Evolutionary conservation across 129 eudicot genomes (phyloP).

Genomic region (Flaveria bidentis): DNA sequence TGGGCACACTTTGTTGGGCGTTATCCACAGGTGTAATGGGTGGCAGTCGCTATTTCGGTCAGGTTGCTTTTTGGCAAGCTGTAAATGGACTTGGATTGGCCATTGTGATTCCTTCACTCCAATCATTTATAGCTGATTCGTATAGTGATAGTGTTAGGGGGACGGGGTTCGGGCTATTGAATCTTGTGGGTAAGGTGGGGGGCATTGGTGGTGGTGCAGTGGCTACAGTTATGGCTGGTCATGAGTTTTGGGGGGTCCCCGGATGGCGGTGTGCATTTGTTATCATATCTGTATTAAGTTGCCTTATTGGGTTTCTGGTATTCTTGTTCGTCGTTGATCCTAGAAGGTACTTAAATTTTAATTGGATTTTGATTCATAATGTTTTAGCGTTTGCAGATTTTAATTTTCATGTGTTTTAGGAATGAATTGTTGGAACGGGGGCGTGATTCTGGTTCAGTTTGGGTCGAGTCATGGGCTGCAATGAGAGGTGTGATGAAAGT

Average conservation of each 20-base stretch:
- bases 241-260: slow-evolving; percentile 74
- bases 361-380: not conserved
- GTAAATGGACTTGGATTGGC: slow-evolving; percentile 91
- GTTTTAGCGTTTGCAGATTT: not conserved
- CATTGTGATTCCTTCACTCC: slow-evolving; percentile 95
- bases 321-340: slow-evolving; percentile 84
- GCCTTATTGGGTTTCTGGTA: slow-evolving; percentile 68
- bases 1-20: slow-evolving; percentile 93
- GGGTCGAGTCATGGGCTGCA: slow-evolving; percentile 89
- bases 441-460: slow-evolving; percentile 46
- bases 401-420: slow-evolving; percentile 36
- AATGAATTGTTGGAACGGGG: slow-evolving; percentile 52
- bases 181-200: slow-evolving; percentile 82
- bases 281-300: slow-evolving; percentile 66
- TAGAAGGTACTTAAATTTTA: slow-evolving; percentile 37
- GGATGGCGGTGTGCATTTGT: slow-evolving; percentile 91
- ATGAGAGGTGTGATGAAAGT: slow-evolving; percentile 74
- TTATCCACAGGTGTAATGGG: slow-evolving; percentile 93
- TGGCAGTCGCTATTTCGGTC: slow-evolving; percentile 60
- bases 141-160: slow-evolving; percentile 81
- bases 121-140: slow-evolving; percentile 94
- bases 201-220: slow-evolving; percentile 97
- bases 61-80: slow-evolving; percentile 91
- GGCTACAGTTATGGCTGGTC: slow-evolving; percentile 94
- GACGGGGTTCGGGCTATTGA: slow-evolving; percentile 76